These are phyloP conservation scores for Lasiodiplodia sp. DNA, from an alignment of 2,329 filamentous ascomycete species.

Conservation along the genomic window DNA sequence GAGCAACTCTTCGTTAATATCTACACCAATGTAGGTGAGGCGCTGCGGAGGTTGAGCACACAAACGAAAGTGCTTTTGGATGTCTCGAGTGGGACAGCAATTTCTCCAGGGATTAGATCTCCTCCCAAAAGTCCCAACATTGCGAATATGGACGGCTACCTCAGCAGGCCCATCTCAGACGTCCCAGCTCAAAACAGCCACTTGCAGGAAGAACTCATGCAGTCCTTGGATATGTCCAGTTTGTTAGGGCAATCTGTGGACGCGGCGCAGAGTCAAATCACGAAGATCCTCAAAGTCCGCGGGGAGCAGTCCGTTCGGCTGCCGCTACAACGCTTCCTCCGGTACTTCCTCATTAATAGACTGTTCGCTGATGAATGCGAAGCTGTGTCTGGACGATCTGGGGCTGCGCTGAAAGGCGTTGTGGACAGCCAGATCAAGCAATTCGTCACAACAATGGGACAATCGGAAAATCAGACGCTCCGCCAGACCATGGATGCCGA, in stretches of 20 bases:
- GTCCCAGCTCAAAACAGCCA: conserved; percentile 36
- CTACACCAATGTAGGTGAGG: conserved; percentile 88
- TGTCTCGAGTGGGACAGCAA: conserved; percentile 78
- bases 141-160: conserved; percentile 51
- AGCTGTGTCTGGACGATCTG: conserved; percentile 79
- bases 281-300: conserved; percentile 79
- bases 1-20: conserved; percentile 83
- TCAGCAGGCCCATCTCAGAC: conserved; percentile 36
- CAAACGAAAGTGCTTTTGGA: conserved; percentile 96
- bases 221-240: conserved; percentile 78
- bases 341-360: conserved; percentile 83
- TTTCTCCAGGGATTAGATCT: conserved; percentile 55
- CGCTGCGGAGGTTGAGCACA: conserved; percentile 81
- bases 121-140: conserved; percentile 57
- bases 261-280: conserved; percentile 74
- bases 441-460: conserved; percentile 75
- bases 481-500: conserved; percentile 81
- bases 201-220: conserved; percentile 76
- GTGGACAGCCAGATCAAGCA: conserved; percentile 84
- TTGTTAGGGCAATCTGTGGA: conserved; percentile 82
- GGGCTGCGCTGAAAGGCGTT: conserved; percentile 76
- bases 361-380: conserved; percentile 89
- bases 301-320: conserved; percentile 75
- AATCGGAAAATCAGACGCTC: conserved; percentile 75
- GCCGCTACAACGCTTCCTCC: conserved; percentile 73